These are phyloP conservation scores for Micractinium conductrix DNA, from an alignment of 139 green algal genomes.

Conservation along the genomic window DNA sequence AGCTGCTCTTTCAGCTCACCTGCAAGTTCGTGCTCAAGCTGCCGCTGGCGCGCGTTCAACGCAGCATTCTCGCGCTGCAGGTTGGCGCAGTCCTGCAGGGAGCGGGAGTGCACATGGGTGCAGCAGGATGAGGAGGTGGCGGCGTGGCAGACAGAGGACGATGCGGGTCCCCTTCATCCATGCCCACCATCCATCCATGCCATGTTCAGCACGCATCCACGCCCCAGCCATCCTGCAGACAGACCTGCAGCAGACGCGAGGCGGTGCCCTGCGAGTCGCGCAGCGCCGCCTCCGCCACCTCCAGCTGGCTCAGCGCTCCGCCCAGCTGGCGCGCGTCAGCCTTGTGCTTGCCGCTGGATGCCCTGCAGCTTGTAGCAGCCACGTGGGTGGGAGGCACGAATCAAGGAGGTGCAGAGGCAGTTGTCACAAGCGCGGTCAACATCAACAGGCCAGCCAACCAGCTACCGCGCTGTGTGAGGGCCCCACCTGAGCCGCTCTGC, in stretches of 20 bases:
- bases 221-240: too few species aligned
- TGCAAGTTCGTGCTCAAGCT: neutral
- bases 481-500: conserved; percentile 19
- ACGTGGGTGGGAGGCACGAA: neutral
- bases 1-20: neutral
- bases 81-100: conserved; percentile 27
- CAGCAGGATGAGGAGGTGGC: neutral
- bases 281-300: conserved; percentile 36
- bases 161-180: neutral
- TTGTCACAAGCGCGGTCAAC: neutral
- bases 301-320: conserved; percentile 21
- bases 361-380: neutral
- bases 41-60: neutral
- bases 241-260: conserved; percentile 21
- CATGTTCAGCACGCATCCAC: too few species aligned
- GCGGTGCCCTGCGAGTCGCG: conserved; percentile 29
- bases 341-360: neutral
- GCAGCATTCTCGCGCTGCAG: conserved; percentile 15
- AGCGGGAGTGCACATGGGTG: neutral
- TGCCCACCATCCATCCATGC: too few species aligned
- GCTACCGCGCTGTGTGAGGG: neutral
- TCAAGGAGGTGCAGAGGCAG: neutral
- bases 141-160: neutral
- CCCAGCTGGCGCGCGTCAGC: neutral
- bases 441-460: neutral